These are phyloP conservation scores for Paraconiothyrium sp. DNA, from an alignment of 2,329 filamentous ascomycete species.

Conservation along the genomic window DNA sequence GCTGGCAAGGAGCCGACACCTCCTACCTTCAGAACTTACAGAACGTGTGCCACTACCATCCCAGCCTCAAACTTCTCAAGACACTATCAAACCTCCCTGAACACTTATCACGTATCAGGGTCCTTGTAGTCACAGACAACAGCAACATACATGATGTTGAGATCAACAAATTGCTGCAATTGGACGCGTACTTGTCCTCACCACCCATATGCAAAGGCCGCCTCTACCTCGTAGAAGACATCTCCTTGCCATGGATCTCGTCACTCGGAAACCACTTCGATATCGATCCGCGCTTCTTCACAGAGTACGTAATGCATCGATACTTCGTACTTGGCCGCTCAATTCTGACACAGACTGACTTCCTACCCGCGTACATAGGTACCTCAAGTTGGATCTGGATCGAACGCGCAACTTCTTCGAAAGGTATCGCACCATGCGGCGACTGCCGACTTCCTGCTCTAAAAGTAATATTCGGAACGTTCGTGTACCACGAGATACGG, in stretches of 20 bases:
- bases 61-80: conserved; percentile 16
- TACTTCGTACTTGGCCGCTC: no score
- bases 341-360: no score
- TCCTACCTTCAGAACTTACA: conserved; percentile 14
- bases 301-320: conserved; percentile 4
- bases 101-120: conserved; percentile 10
- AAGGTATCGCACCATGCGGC: conserved; percentile 17
- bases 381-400: conserved; percentile 17
- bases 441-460: conserved; percentile 1
- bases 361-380: no score
- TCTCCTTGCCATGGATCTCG: conserved; percentile 19
- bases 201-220: conserved; percentile 12
- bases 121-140: conserved; percentile 11
- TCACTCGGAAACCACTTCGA: conserved; percentile 18
- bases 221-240: conserved; percentile 21
- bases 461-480: conserved; percentile 7
- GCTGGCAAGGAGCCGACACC: conserved; percentile 14
- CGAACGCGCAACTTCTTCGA: conserved; percentile 18
- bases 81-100: conserved; percentile 4
- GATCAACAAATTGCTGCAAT: conserved; percentile 2
- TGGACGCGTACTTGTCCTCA: conserved; percentile 12
- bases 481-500: conserved; percentile 20
- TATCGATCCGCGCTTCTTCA: conserved; percentile 24
- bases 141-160: conserved; percentile 6
- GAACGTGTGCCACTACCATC: conserved; percentile 7